Evolutionary conservation across 495 filamentous ascomycete genomes (phyloP), one percentile per base, ranked within the genome.

Genomic region (Peziza echinospora): DNA sequence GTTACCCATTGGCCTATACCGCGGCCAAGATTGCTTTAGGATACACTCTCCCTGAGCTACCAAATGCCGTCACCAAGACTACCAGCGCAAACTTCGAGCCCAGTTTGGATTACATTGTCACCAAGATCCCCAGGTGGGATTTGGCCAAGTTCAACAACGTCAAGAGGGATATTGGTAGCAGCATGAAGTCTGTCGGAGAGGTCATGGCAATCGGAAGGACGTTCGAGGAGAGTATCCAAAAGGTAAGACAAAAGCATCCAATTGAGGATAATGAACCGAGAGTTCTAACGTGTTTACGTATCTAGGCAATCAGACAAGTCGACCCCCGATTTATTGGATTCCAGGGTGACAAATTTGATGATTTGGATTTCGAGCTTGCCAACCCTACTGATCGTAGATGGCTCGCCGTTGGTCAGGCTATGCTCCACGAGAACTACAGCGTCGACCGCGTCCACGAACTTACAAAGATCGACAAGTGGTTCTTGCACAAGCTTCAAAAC

Each of bases 51-150:
- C 87, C 87, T 37, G 85, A 96, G 65, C 71, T 96, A 21, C 87
- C 89, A 53, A 96, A 96, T 56, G 86, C 87, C 47, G 89, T 96
- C 30, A 96, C 87, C 26, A 93, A 92, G 71, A 96, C 87, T 17
- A 96, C 87, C 16, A 97, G 89, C 9, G 87, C 87, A 58, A 97
- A 97, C 68, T 97, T 96, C 63, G 87, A 96, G 62, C 87, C 87
- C 28, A 92, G 84, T 51, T 71, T 96, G 46, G 87, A 96, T 60
- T 96, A 96, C 60, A 79, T 97, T 51, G 87, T 97, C 49, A 93
- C 85, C 50, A 97, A 97, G 70, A 97, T 97, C 54, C 87, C 87
- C 55, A 72, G 89, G 34, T 97, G 87, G 87, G 87, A 94, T 68
- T 61, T 97, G 61, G 73, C 80, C 67, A 97, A 97, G 68, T 97